Evolutionary conservation across 1,284 basidiomycete genomes (phyloP), one percentile per base, ranked within the genome.

Genomic region (Crepidotus sp.): DNA sequence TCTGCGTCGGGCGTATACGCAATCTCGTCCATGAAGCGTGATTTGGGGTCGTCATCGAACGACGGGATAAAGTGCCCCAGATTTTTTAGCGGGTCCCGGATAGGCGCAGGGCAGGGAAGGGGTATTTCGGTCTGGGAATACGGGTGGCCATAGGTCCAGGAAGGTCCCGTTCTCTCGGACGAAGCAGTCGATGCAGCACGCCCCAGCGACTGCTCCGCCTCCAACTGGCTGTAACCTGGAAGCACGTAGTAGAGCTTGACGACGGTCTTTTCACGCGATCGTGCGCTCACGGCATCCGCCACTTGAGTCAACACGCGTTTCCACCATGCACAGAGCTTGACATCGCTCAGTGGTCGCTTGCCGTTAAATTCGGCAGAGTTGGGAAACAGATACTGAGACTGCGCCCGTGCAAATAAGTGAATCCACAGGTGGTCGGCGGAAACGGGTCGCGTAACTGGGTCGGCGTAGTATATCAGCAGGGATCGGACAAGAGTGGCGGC

Each of bases 21-120:
- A 37, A 95, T 77, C 59, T 94, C 90, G 58, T 89, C 85, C 58
- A 96, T 64, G 61, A 96, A 96, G 15, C 93, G 75, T 42, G 86
- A 80, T 61, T 96, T 96, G 1, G 93, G 92, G 61, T 95, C 91
- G 57, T 97, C 93, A 14, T 91, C 86, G 57, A 96, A 90, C 42
- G 76, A 82, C 2, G 93, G 93, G 17, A 96, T 83, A 41, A 78
- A 74, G 36, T 79, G 74, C 0, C 86, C 86, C 17, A 95, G 64
- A 50, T 83, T 74, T 15, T 59, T 64, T 19, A 45, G 42, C 8
- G 37, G 47, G 37, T 57, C 58, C 4, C 55, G 52, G 4, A 56
- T 50, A 3, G 54, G 61, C 19, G 59, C 54, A 2, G 73, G 71
- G 53, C 80, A 80, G 1, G 82, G 78, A 19, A 81, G 66, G 3